These are phyloP conservation scores for Trichosporon ovoides DNA, from an alignment of 1,284 basidiomycete species.

Conservation along the genomic window DNA sequence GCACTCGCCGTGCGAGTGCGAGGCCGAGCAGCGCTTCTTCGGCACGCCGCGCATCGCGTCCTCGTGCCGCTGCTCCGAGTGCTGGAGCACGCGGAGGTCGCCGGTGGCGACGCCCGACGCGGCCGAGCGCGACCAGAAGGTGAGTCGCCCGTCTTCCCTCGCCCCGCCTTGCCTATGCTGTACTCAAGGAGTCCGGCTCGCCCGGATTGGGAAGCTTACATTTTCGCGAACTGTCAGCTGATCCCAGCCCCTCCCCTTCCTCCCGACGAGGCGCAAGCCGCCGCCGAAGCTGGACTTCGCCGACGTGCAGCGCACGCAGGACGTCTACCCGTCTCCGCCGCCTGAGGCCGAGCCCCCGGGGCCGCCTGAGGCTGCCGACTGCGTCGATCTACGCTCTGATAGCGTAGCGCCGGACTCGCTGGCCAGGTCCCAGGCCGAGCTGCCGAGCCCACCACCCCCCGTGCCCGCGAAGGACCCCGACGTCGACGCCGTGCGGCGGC, in stretches of 20 bases:
- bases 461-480: not conserved
- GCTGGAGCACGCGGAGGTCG: not conserved
- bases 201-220: too few species aligned
- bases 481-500: not conserved
- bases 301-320: not conserved
- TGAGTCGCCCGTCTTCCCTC: not conserved
- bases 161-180: not conserved
- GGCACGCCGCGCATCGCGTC: not conserved
- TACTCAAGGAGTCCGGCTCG: too few species aligned
- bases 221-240: not conserved
- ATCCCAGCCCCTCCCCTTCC: not conserved
- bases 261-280: not conserved
- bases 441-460: not conserved
- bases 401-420: not conserved
- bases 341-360: not conserved
- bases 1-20: not conserved
- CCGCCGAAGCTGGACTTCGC: not conserved
- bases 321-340: not conserved
- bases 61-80: not conserved
- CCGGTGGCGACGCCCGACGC: not conserved
- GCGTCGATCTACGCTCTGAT: too few species aligned
- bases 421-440: not conserved
- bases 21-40: not conserved
- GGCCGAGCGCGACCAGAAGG: not conserved
- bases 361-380: too few species aligned